Evolutionary conservation across 257 asterid species (phyloP), one percentile per base, ranked within the genome.

Genomic region (Solanum acaule): DNA sequence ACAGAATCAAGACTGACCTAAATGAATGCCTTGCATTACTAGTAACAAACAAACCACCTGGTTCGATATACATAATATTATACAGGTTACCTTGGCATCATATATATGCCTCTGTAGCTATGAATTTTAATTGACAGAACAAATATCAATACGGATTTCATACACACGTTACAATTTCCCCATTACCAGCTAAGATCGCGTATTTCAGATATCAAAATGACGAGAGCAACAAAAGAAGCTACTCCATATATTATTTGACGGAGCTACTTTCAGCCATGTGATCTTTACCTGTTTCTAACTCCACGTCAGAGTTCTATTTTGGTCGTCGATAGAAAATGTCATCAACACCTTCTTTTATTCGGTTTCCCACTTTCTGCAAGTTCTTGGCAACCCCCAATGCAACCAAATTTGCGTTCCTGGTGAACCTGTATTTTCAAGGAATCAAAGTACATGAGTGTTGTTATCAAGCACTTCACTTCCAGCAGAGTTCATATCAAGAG

Each of bases 321-420:
- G 98, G 98, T 72, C 94, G 90, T 82, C 93, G 98, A 86, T 89
- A 92, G 73, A 96, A 68, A 63, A 95, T 86, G 90, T 93, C 95
- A 88, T 94, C 96, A 15, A 95, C 81, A 3, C 89, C 88, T 83
- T 91, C 95, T 87, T 93, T 96, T 86, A 96, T 93, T 88, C 90
- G 95, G 88, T 95, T 94, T 87, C 98, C 98, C 13, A 95, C 95
- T 89, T 87, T 94, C 31, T 92, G 92, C 81, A 90, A 29, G 91
- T 96, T 94, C 94, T 95, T 96, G 78, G 87, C 96, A 72, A 96
- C 98, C 61, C 98, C 98, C 84, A 85, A 94, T 5, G 98, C 98
- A 18, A 96, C 97, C 90, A 96, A 91, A 87, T 88, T 94, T 8
- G 98, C 98, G 25, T 95, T 96, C 88, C 98, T 93, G 52, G 90